A percentile compares a stretch with the other conserved stretches of the same genome.
Evolutionary conservation across 169 alveolate species (phyloP).

Genomic region (Plasmodium reichenowi): DNA sequence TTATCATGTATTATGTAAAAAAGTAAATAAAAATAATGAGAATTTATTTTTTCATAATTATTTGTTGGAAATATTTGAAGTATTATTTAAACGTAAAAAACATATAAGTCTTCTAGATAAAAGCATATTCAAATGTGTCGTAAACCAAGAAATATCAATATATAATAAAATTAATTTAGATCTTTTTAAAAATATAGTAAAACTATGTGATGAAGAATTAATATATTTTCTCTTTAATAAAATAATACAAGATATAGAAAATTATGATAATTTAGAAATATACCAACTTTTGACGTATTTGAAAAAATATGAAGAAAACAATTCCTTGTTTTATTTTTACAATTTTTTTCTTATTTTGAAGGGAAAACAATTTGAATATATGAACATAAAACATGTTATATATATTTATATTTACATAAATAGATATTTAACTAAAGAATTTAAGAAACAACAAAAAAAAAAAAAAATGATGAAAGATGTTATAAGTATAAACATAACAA

Average conservation of each 20-base stretch:
- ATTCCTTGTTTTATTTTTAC: background rate
- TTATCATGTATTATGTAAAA: no score
- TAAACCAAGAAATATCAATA: constrained; percentile 15
- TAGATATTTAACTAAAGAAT: constrained; percentile 24
- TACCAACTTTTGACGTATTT: constrained; percentile 8
- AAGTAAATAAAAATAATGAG: background rate
- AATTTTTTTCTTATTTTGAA: constrained; percentile 14
- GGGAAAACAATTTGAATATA: constrained; percentile 10
- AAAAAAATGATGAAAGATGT: background rate
- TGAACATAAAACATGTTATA: constrained; percentile 44
- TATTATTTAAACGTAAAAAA: constrained; percentile 39
- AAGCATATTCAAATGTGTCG: constrained; percentile 12
- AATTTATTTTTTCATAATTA: constrained; percentile 4
- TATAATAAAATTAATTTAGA: constrained; percentile 14
- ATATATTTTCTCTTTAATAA: constrained; percentile 13
- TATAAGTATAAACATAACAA: background rate
- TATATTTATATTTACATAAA: constrained; percentile 41
- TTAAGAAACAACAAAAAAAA: constrained; percentile 10
- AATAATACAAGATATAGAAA: constrained; percentile 28
- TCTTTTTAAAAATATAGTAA: constrained; percentile 8
- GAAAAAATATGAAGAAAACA: constrained; percentile 9
- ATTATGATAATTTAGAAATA: constrained; percentile 26
- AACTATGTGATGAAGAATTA: constrained; percentile 30
- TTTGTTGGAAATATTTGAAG: constrained; percentile 15
- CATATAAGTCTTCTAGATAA: constrained; percentile 36